Base-by-base conservation (phyloP, 1,284 basidiomycete species). In the Pisolithus thermaeus region DNA sequence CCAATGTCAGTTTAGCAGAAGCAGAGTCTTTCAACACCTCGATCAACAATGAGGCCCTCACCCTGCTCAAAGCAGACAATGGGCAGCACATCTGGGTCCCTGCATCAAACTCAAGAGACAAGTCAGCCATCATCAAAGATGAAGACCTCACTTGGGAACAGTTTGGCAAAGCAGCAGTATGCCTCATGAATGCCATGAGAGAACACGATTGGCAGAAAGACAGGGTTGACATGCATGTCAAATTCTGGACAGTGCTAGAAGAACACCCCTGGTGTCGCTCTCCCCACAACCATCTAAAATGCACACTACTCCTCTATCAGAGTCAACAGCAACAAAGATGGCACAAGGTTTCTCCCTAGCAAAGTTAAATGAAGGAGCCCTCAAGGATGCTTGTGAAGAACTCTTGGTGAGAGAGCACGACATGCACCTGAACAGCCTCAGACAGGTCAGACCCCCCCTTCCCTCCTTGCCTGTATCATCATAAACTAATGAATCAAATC, bases 381-480 rank as follows among this genome's bases (percentile, higher is more conserved):
- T 38, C 28, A 36, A 23, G 3, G 16, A 14, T 49, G 49, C 25
- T 18, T 68, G 1, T 42, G 39, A 0, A 9, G 47, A 1, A 65
- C 67, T 23, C 57, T 22, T 50, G 59, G 3, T 4, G 61, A 61
- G 8, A 60, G 71, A n/a, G 61, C 52, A 2, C 8, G 6, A 7
- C 7, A 7, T 2, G 0, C 61, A 68, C 20, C 22, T 3, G 1
- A 5, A 16, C 11, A 65, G 64, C 1, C 58, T 47, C 30, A 32
- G 9, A 9, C 30, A 32, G 9, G 30, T 12, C 30, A 32, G 12
- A 3, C 11, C 11, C 11, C 11, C 4, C 11, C 3, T 32, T 7
- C 8, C 2, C 7, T 7, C 8, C 7, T 4, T 28, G 4, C 8
- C 7, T 7, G 7, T 7, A 9, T 4, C 28, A 9, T 28, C 7